Evolutionary conservation across 495 filamentous ascomycete genomes (phyloP), one percentile per base, ranked within the genome.

Genomic region (Daldinia grandis): DNA sequence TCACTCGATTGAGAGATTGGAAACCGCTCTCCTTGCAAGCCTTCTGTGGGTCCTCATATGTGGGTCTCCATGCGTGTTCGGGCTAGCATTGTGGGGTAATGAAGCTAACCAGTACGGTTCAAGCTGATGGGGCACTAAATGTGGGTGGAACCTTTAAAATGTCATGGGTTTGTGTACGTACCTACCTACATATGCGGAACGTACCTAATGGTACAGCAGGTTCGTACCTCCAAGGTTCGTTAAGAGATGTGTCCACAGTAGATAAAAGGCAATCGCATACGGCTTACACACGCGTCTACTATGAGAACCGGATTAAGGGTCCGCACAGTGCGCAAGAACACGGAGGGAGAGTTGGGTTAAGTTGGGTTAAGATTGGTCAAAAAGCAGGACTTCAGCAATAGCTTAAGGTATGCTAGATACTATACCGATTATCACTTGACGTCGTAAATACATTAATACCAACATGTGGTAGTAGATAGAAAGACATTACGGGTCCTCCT

Each of bases 21-120:
- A 72, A 72, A 67, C 63, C 58, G 62, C 68, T 51, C 42, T 47
- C 42, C 42, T 47, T 47, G 42, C 42, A 47, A 47, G 12, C 42
- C 42, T 47, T 47, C 9, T 21, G 42, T 47, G 42, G 42, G 19
- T 38, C 64, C 64, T 58, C 58, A 54, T 58, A 60, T 64, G 33
- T 61, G 49, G 56, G 42, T 19, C 55, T 33, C 50, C 47, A 67
- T 72, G 69, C 55, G 64, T 64, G 69, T 64, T 72, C 59, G 64
- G 64, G 64, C 69, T 59, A 68, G 61, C 64, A 72, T 68, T 72
- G 69, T 72, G 69, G 69, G 69, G 69, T 72, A 72, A 72, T 58
- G 47, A 62, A 62, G 54, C 62, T 71, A 66, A 63, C 68, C 63
- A 71, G 58, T 67, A 40, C 35, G 55, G 69, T 67, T 67, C 59